Base-by-base conservation (phyloP, 371 early-diverging fungal species). In the Caulochytrium protostelioides region DNA sequence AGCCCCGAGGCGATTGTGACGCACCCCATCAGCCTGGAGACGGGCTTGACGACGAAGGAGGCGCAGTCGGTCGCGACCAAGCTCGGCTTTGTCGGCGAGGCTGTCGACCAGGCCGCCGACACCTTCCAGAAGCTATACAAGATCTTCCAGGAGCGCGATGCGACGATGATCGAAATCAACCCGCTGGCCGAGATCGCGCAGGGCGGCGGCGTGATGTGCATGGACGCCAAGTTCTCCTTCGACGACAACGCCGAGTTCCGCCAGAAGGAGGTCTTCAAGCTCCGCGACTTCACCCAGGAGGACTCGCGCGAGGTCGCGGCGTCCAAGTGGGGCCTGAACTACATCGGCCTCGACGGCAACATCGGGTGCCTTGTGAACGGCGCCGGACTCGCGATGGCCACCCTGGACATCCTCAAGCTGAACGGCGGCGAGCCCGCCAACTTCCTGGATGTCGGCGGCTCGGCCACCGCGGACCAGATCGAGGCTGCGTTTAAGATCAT, bases 361-460 rank as follows among this genome's bases (percentile, higher is more conserved):
- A 74, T 77, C 41, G 77, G 78, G 29, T 76, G 73, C 50, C 64
- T 72, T 42, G 94, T 92, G 49, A 95, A 95, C 61, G 97, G 97
- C 46, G 94, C 97, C 38, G 97, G 97, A 55, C 74, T 95, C 36
- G 97, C 94, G 57, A 95, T 92, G 97, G 83, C 94, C 36, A 95
- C 97, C 37, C 89, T 91, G 94, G 97, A 95, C 66, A 89, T 95
- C 51, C 86, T 92, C 61, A 91, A 91, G 68, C 73, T 95, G 35
- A 74, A 91, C 65, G 97, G 94, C 46, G 94, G 94, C 32, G 86
- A 83, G 52, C 97, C 97, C n/a, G 97, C 92, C 50, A 95, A 95
- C 78, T 95, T 95, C 64, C 74, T 95, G 51, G 94, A 95, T 56
- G 92, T 95, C 43, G 97, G 97, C 48, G 97, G 97, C 49, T 74